Conservation (phyloP, 2,329 filamentous ascomycete genomes). For the Aspergillus texensis region DNA sequence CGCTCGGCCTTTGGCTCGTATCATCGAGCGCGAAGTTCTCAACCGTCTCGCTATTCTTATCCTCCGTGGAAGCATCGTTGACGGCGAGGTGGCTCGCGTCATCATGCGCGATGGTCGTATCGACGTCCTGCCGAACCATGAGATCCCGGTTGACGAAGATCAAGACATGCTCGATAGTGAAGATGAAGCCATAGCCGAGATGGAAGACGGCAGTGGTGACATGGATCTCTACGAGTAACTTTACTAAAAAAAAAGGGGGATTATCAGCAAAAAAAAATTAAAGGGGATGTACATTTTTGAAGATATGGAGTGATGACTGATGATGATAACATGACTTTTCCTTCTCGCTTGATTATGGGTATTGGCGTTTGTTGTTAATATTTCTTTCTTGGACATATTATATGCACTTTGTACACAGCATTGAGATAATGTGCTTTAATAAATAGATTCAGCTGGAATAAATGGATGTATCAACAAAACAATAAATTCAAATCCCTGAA, state of each 20-base stretch:
- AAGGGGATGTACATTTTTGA: background rate
- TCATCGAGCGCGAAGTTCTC: conserved; percentile 97
- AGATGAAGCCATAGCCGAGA: conserved; percentile 75
- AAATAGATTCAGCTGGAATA: background rate
- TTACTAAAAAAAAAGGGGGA: background rate
- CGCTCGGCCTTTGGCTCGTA: conserved; percentile 79
- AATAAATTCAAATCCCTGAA: background rate
- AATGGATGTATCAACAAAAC: background rate
- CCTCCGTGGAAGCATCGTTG: conserved; percentile 77
- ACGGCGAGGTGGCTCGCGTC: conserved; percentile 82
- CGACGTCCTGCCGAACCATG: conserved; percentile 81
- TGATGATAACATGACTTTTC: conserved; percentile 4
- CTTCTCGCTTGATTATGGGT: background rate
- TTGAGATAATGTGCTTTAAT: background rate
- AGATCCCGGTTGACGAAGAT: conserved; percentile 63
- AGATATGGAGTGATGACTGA: conserved; percentile 3
- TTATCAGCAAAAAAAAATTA: background rate
- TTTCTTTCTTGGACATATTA: background rate
- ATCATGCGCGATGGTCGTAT: conserved; percentile 79
- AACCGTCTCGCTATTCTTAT: conserved; percentile 92
- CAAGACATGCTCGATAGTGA: conserved; percentile 75
- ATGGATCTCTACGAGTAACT: conserved; percentile 64
- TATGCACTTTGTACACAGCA: background rate
- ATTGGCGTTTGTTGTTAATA: background rate
- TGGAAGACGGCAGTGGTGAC: conserved; percentile 57